Evolutionary conservation across 2,329 filamentous ascomycete species (phyloP), one percentile per base, ranked within the genome.

Genomic region (Fusarium pininemorale): DNA sequence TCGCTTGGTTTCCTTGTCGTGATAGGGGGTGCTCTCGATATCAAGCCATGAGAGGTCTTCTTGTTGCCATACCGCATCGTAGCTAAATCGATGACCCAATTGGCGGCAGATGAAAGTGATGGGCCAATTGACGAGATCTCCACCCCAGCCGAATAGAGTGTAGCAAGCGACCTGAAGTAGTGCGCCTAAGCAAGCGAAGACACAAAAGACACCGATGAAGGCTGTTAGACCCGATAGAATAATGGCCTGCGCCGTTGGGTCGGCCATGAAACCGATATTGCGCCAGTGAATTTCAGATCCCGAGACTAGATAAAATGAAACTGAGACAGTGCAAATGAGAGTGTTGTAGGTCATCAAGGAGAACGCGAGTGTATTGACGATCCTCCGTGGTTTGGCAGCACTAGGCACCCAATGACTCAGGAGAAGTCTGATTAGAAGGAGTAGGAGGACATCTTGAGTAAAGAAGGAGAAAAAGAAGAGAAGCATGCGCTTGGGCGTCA

Each of bases 251-350:
- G 79, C 79, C 3, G 79, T 77, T 2, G 79, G 67, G 32, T 82
- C 81, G 9, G 74, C 70, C 2, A 75, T 77, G 18, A 82, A 47
- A 20, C 66, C 78, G 45, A 81, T 66, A 44, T 83, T 82, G 47
- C 80, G 77, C 78, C 81, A 81, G 37, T 80, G 81, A 2, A 83
- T 75, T 37, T 83, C 80, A 6, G 78, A 77, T 13, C 80, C 79
- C 1, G 50, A 37, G 2, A 54, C 50, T 26, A 54, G 32, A 38
- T 54, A 54, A 16, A 54, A 54, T 0, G 24, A 80, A 67, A 15
- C 79, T 62, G 18, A 66, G 47, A 59, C 79, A 82, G 67, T 54
- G 35, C 53, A 35, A 28, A 70, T 37, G 20, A 18, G 28, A n/a
- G 58, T 53, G 32, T 69, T 70, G 42, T 69, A 69, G n/a, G 58